These are phyloP conservation scores for Pisolithus orientalis DNA, from an alignment of 768 basidiomycete species.

Conservation along the genomic window DNA sequence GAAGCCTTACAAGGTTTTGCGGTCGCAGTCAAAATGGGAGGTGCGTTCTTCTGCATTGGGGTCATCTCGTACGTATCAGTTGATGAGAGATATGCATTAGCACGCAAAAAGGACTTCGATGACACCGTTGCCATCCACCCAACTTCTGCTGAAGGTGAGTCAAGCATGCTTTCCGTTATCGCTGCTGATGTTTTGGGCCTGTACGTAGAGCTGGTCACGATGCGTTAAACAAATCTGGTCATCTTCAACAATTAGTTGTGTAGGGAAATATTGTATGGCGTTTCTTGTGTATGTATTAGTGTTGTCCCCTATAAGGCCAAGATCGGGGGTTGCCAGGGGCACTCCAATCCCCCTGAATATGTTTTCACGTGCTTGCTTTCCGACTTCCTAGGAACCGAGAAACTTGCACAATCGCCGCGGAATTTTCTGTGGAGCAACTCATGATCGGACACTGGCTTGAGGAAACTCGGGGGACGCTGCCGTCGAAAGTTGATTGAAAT, in stretches of 20 bases:
- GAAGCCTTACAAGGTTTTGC: conserved; percentile 94
- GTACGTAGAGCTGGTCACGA: conserved; percentile 48
- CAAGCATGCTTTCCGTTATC: background rate
- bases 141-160: conserved; percentile 73
- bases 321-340: no score
- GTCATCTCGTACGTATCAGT: background rate
- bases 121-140: conserved; percentile 91
- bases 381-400: no score
- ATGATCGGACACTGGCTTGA: no score
- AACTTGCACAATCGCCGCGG: no score
- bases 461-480: no score
- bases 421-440: no score
- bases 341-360: no score
- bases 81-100: conserved; percentile 21
- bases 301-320: no score
- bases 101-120: conserved; percentile 77
- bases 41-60: conserved; percentile 23
- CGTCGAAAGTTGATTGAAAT: no score
- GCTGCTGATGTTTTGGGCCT: conserved; percentile 10
- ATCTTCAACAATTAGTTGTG: background rate
- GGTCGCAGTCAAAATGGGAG: conserved; percentile 97
- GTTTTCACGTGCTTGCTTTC: no score
- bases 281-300: no score
- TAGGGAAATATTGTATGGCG: no score
- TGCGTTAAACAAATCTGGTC: conserved; percentile 29